These are phyloP conservation scores for Rhynchospora pubera DNA, from an alignment of 176 grass and related monocot species.

Conservation along the genomic window DNA sequence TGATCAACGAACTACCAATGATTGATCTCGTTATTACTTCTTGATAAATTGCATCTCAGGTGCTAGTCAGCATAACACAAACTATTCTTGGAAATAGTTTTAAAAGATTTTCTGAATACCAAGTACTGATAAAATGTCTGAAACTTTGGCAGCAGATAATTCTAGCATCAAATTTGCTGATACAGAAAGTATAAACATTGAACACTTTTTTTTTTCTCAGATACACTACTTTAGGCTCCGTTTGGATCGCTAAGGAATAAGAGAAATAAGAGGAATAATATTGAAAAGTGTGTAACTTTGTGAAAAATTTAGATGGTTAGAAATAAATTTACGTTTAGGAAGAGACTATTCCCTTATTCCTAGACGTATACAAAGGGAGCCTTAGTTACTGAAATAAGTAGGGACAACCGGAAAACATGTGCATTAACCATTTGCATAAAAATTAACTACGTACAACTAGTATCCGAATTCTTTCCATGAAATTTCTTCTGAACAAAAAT, in stretches of 20 bases:
- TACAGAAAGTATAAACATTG: neutral
- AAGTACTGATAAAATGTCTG: neutral
- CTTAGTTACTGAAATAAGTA: no score
- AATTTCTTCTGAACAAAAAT: neutral
- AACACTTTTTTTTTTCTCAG: no score
- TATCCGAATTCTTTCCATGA: neutral
- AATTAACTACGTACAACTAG: neutral
- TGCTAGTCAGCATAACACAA: neutral
- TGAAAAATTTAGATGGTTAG: no score
- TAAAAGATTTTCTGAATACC: neutral
- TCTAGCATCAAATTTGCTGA: neutral
- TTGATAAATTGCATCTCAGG: neutral
- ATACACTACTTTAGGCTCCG: no score
- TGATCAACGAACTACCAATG: neutral
- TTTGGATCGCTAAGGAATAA: no score
- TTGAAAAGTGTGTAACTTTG: no score
- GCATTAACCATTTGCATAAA: no score
- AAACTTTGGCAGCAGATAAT: neutral
- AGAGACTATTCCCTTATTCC: no score
- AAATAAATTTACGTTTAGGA: no score
- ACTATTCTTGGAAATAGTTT: neutral
- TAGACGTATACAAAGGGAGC: no score
- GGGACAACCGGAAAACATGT: no score
- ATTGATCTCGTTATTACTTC: neutral
- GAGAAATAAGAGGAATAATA: no score